Base-by-base conservation (phyloP, 176 grass and related monocot species). In the Triticum turgidum region DNA sequence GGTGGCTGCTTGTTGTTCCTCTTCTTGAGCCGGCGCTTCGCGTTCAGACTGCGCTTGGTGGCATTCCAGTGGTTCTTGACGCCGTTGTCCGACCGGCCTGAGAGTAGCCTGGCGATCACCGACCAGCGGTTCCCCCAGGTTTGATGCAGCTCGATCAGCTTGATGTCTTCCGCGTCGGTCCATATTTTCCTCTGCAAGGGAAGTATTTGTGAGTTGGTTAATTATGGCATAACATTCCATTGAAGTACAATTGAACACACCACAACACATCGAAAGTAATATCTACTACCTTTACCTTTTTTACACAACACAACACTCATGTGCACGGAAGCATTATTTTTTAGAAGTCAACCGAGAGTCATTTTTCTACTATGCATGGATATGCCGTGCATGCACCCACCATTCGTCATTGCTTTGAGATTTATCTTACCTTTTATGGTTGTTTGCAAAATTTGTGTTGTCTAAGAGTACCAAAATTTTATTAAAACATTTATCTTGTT, bases 51-150 rank as follows among this genome's bases (percentile, higher is more conserved):
- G 8, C 66, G 85, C 52, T 14, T 22, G 20, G 85, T 86, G 11
- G 77, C 77, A 52, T 86, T 86, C 85, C 77, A 86, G 85, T 86
- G 76, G 77, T 86, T 86, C 85, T 86, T 86, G 66, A 86, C 69
- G 12, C 13, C 45, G 37, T 86, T 86, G 52, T 86, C 84, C 1
- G 76, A 67, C 5, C 84, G 65, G 2, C 65, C 51, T 0, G 65
- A 25, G 8, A 86, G 69, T 35, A 17, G 21, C 35, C 33, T 22
- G 0, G 77, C 52, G 25, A 86, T 86, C 11, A 44, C 52, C 0
- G 76, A 58, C 84, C 84, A 86, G 3, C 52, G 27, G 18, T 72
- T 72, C 35, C 77, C 85, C 1, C 21, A 39, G 18, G 9, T 9
- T 25, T 11, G 3, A 24, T 86, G 85, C 37, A 25, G 42, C 17